A percentile compares a stretch with the other conserved stretches of the same genome.
These are phyloP conservation scores for Amesomyces nigricolor DNA, from an alignment of 2,329 filamentous ascomycete species.

Conservation along the genomic window DNA sequence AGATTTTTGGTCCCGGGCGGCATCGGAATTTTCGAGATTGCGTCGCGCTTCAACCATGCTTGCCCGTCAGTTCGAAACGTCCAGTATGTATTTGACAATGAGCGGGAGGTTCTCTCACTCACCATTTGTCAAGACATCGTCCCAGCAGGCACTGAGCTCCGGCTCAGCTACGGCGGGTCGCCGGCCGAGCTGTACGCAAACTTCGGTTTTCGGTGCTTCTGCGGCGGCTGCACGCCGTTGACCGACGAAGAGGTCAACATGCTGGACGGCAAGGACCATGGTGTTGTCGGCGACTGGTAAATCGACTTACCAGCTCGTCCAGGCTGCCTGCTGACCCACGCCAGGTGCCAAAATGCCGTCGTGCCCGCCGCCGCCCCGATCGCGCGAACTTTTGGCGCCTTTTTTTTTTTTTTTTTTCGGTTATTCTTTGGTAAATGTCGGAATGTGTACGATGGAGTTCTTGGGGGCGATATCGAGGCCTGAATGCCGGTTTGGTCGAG, in stretches of 20 bases:
- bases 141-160: constrained; percentile 43
- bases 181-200: constrained; percentile 36
- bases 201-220: constrained; percentile 51
- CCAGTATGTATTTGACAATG: constrained; percentile 38
- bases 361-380: neutral
- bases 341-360: neutral
- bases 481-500: too few species aligned
- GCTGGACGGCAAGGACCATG: neutral
- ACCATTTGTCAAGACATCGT: constrained; percentile 34
- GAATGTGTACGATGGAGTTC: too few species aligned
- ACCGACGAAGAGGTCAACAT: constrained; percentile 11
- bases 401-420: neutral
- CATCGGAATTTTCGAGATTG: constrained; percentile 44
- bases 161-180: constrained; percentile 43
- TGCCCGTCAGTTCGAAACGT: constrained; percentile 42
- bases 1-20: constrained; percentile 26
- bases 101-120: constrained; percentile 37
- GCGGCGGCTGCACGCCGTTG: constrained; percentile 38
- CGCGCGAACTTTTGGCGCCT: neutral
- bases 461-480: too few species aligned
- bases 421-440: neutral
- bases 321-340: neutral
- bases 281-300: neutral
- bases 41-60: constrained; percentile 55
- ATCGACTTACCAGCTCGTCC: neutral